Evolutionary conservation across 2,329 filamentous ascomycete species (phyloP).

Genomic region (Albifimbria verrucaria): DNA sequence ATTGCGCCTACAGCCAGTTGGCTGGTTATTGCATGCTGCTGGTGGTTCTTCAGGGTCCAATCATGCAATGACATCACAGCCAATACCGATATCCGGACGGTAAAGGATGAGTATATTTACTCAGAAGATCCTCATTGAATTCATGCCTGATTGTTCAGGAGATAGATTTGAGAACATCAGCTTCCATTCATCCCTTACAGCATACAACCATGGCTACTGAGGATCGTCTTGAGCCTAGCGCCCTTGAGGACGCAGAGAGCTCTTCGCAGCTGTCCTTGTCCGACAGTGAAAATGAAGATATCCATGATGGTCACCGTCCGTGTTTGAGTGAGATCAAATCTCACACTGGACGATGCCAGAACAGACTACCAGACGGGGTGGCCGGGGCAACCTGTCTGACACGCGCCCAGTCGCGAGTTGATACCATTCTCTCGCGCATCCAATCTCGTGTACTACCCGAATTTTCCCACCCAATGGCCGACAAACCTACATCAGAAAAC

Average conservation of each 20-base stretch:
- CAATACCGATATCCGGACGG: too few relatives aligned
- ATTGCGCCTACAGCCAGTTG: too few relatives aligned
- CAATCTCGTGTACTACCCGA: constrained; percentile 36
- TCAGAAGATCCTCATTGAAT: too few relatives aligned
- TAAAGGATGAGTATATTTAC: too few relatives aligned
- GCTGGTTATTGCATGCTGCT: too few relatives aligned
- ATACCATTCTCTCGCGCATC: constrained; percentile 39
- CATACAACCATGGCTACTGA: too few relatives aligned
- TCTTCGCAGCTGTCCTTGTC: background rate
- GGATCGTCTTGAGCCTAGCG: too few relatives aligned
- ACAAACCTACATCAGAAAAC: constrained; percentile 39
- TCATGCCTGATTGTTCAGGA: too few relatives aligned
- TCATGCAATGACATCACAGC: too few relatives aligned
- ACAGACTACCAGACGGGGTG: constrained; percentile 11
- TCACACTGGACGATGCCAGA: constrained; percentile 1
- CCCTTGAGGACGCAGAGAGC: background rate
- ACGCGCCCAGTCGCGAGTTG: constrained; percentile 22
- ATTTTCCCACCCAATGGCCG: constrained; percentile 42
- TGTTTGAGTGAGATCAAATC: background rate
- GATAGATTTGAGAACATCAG: too few relatives aligned
- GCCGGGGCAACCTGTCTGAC: constrained; percentile 11
- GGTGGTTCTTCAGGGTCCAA: too few relatives aligned
- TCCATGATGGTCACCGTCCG: background rate
- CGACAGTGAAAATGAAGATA: background rate
- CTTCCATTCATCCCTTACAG: too few relatives aligned